These are phyloP conservation scores for Gossypium gossypioides DNA, from an alignment of 441 rosid species.

Conservation along the genomic window DNA sequence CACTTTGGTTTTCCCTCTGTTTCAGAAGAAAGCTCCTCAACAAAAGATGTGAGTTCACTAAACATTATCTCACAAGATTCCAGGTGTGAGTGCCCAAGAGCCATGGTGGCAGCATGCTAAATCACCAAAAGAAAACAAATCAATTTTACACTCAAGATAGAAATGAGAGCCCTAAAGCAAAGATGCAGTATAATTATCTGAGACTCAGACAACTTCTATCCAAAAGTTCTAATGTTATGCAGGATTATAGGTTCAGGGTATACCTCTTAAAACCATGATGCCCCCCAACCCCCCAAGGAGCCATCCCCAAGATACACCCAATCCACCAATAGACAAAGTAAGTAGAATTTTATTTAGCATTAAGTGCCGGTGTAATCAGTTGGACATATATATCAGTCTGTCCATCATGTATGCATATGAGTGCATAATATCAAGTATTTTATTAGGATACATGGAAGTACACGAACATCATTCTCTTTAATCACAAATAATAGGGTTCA, in stretches of 20 bases:
- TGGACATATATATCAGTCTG: background rate
- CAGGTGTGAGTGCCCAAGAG: constrained; percentile 96
- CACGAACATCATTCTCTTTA: background rate
- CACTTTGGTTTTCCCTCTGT: constrained; percentile 94
- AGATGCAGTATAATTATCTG: background rate
- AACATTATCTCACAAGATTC: constrained; percentile 98
- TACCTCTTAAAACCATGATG: background rate
- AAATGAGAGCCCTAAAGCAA: background rate
- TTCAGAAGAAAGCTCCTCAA: constrained; percentile 91
- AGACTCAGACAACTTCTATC: background rate
- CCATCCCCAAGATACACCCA: background rate
- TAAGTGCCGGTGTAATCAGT: background rate
- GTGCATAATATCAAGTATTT: background rate
- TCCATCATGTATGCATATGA: background rate
- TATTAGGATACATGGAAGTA: background rate
- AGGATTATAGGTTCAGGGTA: background rate
- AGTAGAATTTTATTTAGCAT: background rate
- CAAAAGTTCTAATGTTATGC: background rate
- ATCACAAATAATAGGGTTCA: background rate
- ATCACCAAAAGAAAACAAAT: constrained; percentile 16
- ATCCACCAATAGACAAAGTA: background rate
- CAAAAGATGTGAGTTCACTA: constrained; percentile 76
- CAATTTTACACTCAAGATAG: constrained; percentile 14
- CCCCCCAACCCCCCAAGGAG: background rate
- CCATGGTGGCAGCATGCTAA: constrained; percentile 97